Conservation (phyloP, 306 rosid species). For the Medicago lupulina region DNA sequence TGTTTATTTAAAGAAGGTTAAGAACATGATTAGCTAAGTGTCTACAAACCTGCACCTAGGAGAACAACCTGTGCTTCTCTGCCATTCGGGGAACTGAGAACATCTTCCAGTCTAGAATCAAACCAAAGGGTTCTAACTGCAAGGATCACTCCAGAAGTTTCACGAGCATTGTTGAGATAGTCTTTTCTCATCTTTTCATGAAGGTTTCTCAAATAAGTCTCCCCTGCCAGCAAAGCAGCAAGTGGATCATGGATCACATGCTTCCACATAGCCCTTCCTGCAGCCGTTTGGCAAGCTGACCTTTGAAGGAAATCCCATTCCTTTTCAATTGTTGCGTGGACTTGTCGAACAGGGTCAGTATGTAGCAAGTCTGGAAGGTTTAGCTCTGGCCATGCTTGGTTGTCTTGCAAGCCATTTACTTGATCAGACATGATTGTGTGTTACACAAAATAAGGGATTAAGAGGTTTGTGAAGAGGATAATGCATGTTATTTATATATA, state of each 20-base stretch:
- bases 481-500: constrained; percentile 53
- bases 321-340: constrained; percentile 74
- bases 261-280: constrained; percentile 96
- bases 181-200: constrained; percentile 92
- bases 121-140: constrained; percentile 96
- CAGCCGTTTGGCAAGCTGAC: constrained; percentile 93
- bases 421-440: constrained; percentile 66
- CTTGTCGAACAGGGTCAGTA: constrained; percentile 61
- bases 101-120: constrained; percentile 72
- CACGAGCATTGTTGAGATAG: constrained; percentile 73
- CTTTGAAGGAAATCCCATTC: constrained; percentile 84
- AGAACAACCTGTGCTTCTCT: constrained; percentile 85
- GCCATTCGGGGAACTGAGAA: constrained; percentile 60
- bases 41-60: constrained; percentile 88
- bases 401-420: constrained; percentile 59
- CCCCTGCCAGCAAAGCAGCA: constrained; percentile 85
- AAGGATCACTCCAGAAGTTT: constrained; percentile 91
- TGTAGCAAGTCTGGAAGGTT: constrained; percentile 73
- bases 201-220: constrained; percentile 72
- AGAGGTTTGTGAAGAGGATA: constrained; percentile 54
- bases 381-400: constrained; percentile 68
- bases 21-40: constrained; percentile 8
- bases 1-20: constrained; percentile 24
- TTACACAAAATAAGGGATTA: constrained; percentile 35
- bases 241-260: constrained; percentile 83